Conservation (phyloP, 2,329 filamentous ascomycete species). For the Salinomyces thailandicus region DNA sequence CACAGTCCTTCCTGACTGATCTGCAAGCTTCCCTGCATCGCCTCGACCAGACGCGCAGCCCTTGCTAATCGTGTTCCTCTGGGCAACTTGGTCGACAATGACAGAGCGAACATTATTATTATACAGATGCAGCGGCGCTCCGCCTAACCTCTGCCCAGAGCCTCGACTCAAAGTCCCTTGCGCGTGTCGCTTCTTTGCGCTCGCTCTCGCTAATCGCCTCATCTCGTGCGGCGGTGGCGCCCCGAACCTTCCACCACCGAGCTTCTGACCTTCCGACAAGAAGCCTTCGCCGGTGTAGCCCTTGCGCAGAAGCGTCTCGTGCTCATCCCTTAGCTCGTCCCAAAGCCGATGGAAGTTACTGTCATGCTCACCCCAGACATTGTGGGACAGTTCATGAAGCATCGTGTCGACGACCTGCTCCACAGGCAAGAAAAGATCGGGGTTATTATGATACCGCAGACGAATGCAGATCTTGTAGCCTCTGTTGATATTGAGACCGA, state of each 20-base stretch:
- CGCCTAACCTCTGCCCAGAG: conserved; percentile 64
- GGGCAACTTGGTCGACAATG: conserved; percentile 60
- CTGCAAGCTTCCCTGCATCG: conserved; percentile 54
- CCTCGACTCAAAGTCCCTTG: conserved; percentile 41
- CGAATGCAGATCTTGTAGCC: conserved; percentile 75
- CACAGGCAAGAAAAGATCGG: conserved; percentile 64
- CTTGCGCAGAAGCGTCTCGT: conserved; percentile 62
- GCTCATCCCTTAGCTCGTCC: conserved; percentile 81
- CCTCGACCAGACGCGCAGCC: conserved; percentile 67
- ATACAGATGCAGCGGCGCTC: conserved; percentile 40
- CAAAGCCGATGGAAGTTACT: conserved; percentile 73
- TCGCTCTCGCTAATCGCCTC: conserved; percentile 57
- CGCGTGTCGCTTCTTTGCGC: conserved; percentile 54
- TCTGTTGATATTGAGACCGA: conserved; percentile 68
- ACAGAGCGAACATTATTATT: conserved; percentile 61
- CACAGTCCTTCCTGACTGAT: conserved; percentile 59
- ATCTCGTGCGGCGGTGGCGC: conserved; percentile 63
- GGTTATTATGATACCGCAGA: conserved; percentile 64
- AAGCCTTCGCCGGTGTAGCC: conserved; percentile 90
- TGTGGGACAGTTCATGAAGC: conserved; percentile 90
- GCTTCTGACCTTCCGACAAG: conserved; percentile 59
- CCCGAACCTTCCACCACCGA: conserved; percentile 44
- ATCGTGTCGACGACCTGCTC: conserved; percentile 81
- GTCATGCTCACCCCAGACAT: conserved; percentile 73
- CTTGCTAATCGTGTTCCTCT: conserved; percentile 53